Base-by-base conservation (phyloP, 2,329 filamentous ascomycete genomes). In the Blumeria graminis region DNA sequence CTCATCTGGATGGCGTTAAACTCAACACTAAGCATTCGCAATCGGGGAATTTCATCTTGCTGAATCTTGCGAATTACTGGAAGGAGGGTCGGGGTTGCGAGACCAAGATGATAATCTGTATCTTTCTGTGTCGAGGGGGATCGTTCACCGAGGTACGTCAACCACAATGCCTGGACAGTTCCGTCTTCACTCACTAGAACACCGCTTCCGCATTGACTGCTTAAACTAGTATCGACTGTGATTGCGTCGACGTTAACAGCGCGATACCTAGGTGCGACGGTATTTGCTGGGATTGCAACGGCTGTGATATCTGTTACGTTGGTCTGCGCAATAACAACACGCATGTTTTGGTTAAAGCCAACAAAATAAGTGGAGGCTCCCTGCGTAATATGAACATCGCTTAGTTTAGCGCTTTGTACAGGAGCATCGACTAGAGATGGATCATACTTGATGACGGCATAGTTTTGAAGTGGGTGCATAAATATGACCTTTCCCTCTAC, bases 251-350 rank as follows among this genome's bases (percentile, higher is more conserved):
- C 80, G 63, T 98, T 96, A 64, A 94, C 85, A 18, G 92, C 92
- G 3, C 93, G 81, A 67, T 98, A 98, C 59, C 92, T 77, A 5
- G 92, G 92, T 6, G 92, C 90, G 1, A 87, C 81, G 0, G 86
- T 83, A 69, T 94, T 96, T 32, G 92, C 88, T 0, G 92, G 93
- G 59, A 98, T 96, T 0, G 89, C 87, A 3, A 96, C 92, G 1
- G 92, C 92, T 10, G 90, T 96, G 65, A 98, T 93, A 68, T 98
- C 92, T 0, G 93, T 98, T 13, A 98, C 88, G 0, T 84, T 87
- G 0, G 92, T 96, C 63, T 94, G 88, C 5, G 88, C 86, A 62
- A 95, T 86, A 3, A 96, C 90, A 43, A 95, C 86, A 38, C 90
- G 81, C 59, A 90, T 83, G 61, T 95, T 96, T 62, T 93, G 82